A percentile compares a stretch with the other conserved stretches of the same genome.
phyloP scores from a whole-genome alignment of 805 yeast genomes.

The Teunomyces funiuensis region DNA sequence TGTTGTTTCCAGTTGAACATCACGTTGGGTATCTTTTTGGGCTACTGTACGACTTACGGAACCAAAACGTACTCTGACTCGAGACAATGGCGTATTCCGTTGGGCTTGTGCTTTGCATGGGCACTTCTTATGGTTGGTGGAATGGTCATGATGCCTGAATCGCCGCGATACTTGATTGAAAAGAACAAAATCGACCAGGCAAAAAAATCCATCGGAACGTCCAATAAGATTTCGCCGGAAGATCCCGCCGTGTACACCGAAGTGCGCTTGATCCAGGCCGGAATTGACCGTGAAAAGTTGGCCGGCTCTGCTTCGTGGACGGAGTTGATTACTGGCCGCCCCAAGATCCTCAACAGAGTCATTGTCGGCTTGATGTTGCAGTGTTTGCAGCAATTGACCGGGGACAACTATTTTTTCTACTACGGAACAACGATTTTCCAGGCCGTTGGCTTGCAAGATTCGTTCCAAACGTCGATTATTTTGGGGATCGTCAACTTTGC shows the following conservation, averaged over 20 bases:
- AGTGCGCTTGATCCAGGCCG: conserved; percentile 54
- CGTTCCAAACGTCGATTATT: conserved; percentile 55
- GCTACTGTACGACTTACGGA: conserved; percentile 67
- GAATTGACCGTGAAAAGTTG: conserved; percentile 57
- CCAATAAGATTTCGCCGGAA: conserved; percentile 56
- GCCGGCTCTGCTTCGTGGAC: conserved; percentile 69
- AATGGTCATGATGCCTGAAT: conserved; percentile 65
- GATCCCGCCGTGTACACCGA: conserved; percentile 56
- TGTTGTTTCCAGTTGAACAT: conserved; percentile 69
- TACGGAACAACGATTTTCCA: conserved; percentile 59
- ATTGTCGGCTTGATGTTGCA: conserved; percentile 59
- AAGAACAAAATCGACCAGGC: conserved; percentile 53
- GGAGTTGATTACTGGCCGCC: conserved; percentile 62
- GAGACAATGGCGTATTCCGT: conserved; percentile 68
- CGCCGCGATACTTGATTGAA: conserved; percentile 63
- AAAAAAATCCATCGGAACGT: conserved; percentile 50
- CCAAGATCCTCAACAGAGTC: conserved; percentile 57
- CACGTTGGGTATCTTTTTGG: conserved; percentile 69
- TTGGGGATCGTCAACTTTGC: conserved; percentile 56
- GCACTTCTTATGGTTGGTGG: conserved; percentile 49
- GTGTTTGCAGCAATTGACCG: conserved; percentile 59
- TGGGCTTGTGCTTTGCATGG: conserved; percentile 50
- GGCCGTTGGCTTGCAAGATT: conserved; percentile 50
- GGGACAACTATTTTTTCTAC: conserved; percentile 63
- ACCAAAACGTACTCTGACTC: conserved; percentile 48